These are phyloP conservation scores for Pleurotus ostreatus DNA, from an alignment of 768 basidiomycete species.

Conservation along the genomic window DNA sequence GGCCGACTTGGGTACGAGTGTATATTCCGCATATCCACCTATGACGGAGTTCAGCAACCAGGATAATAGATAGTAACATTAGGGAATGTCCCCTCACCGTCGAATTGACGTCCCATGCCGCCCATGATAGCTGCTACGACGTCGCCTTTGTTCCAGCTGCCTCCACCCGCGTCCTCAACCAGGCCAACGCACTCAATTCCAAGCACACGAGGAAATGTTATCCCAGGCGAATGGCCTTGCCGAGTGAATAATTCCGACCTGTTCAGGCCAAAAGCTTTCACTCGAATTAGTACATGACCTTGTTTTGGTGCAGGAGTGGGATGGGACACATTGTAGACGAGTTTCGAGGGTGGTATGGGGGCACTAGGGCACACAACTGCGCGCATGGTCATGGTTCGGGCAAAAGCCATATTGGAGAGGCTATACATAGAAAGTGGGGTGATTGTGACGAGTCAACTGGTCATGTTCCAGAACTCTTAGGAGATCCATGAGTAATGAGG, in stretches of 20 bases:
- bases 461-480: no score
- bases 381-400: conserved; percentile 14
- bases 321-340: conserved; percentile 16
- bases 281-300: conserved; percentile 19
- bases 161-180: conserved; percentile 22
- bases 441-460: no score
- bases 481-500: no score
- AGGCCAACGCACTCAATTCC: conserved; percentile 23
- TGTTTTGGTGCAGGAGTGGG: conserved; percentile 16
- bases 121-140: conserved; percentile 21
- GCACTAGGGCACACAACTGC: conserved; percentile 19
- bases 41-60: no score
- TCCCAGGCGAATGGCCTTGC: conserved; percentile 18
- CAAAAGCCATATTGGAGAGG: background rate
- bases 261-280: conserved; percentile 17
- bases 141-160: conserved; percentile 19
- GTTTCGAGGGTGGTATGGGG: conserved; percentile 16
- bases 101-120: conserved; percentile 20
- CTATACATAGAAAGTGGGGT: no score
- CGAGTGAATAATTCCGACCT: conserved; percentile 6
- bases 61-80: background rate
- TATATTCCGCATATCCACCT: conserved; percentile 23
- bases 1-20: conserved; percentile 18
- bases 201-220: conserved; percentile 17
- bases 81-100: conserved; percentile 12